These are phyloP conservation scores for Jacaranda copaia DNA, from an alignment of 257 asterid genomes.

Conservation along the genomic window DNA sequence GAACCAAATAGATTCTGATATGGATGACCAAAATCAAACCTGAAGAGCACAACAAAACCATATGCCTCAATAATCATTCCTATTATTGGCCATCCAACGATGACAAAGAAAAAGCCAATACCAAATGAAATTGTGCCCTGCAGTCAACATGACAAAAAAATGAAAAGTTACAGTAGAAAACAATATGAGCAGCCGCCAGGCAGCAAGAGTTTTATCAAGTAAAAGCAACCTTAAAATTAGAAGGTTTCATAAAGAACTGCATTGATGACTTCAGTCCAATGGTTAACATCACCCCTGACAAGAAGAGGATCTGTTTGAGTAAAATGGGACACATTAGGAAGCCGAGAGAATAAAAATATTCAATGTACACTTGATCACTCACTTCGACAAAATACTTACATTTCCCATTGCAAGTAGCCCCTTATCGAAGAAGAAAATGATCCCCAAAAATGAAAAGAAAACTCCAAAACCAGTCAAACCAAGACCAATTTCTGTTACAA, in stretches of 20 bases:
- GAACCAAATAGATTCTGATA: constrained; percentile 11
- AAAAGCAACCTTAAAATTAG: constrained; percentile 71
- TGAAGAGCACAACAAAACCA: constrained; percentile 87
- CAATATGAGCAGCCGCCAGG: background rate
- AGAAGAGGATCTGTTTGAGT: constrained; percentile 79
- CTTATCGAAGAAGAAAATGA: constrained; percentile 83
- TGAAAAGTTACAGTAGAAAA: constrained; percentile 7
- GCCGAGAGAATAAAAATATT: constrained; percentile 13
- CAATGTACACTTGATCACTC: constrained; percentile 20
- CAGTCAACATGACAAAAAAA: constrained; percentile 30
- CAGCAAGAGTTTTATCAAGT: background rate
- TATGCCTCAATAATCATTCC: constrained; percentile 93
- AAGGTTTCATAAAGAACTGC: constrained; percentile 84
- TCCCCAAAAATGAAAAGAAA: constrained; percentile 83
- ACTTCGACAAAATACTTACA: constrained; percentile 54
- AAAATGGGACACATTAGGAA: constrained; percentile 31
- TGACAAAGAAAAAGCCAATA: constrained; percentile 77
- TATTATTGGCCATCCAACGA: constrained; percentile 87
- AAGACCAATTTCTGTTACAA: constrained; percentile 83
- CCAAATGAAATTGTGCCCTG: constrained; percentile 89
- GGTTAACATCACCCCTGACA: constrained; percentile 81
- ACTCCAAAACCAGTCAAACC: constrained; percentile 94
- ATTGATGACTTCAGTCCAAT: constrained; percentile 79
- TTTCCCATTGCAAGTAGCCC: constrained; percentile 93
- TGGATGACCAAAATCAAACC: constrained; percentile 49